Evolutionary conservation across 352 stramenopile genomes (phyloP).

Genomic region (Pythium guiyangense): DNA sequence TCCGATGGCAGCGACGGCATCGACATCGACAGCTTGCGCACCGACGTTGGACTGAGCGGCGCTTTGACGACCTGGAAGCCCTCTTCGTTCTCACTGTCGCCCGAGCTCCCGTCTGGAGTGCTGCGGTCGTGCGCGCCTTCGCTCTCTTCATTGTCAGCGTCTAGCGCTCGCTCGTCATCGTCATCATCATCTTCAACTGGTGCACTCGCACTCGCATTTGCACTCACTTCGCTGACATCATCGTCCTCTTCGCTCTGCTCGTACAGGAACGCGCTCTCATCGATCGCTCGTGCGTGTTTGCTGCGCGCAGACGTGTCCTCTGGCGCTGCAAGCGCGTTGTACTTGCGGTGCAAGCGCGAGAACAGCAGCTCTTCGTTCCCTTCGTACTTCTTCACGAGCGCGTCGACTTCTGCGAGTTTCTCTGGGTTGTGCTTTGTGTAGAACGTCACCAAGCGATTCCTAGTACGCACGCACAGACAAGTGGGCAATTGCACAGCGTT

Average conservation of each 20-base stretch:
- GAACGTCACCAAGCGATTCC: constrained; percentile 46
- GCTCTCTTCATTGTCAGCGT: constrained; percentile 26
- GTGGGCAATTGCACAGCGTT: not conserved
- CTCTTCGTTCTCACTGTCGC: constrained; percentile 33
- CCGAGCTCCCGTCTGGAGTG: constrained; percentile 10
- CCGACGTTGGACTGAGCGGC: constrained; percentile 11
- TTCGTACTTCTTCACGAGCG: constrained; percentile 69
- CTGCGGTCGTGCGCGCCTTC: constrained; percentile 14
- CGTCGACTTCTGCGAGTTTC: constrained; percentile 58
- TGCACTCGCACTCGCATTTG: not conserved
- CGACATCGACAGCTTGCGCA: constrained; percentile 9
- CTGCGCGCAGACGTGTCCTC: constrained; percentile 16
- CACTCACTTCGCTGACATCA: not conserved
- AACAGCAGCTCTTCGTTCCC: constrained; percentile 80
- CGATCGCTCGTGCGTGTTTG: constrained; percentile 27
- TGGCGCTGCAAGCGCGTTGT: constrained; percentile 50
- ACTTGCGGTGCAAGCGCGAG: constrained; percentile 70
- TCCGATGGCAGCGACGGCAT: constrained; percentile 7
- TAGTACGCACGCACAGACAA: not conserved
- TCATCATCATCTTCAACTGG: constrained; percentile 20
- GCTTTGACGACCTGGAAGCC: constrained; percentile 36
- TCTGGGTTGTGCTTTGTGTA: constrained; percentile 71
- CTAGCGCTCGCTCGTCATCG: constrained; percentile 22
- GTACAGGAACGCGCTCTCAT: constrained; percentile 49
- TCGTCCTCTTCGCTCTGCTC: constrained; percentile 16